Evolutionary conservation across 768 basidiomycete genomes (phyloP).

Genomic region (Trametes gibbosa): DNA sequence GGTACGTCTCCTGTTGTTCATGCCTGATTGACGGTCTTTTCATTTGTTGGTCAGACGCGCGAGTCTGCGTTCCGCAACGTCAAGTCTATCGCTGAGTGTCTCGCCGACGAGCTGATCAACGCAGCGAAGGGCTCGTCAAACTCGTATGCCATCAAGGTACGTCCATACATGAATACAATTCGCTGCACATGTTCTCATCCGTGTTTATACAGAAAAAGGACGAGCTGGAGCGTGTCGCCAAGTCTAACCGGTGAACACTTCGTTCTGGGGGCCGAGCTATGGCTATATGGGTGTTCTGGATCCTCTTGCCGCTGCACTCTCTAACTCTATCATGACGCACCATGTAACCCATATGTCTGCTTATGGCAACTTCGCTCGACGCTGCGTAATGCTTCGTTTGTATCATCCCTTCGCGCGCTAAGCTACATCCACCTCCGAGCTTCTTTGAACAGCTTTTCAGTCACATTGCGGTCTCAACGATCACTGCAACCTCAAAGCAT

Average conservation of each 20-base stretch:
- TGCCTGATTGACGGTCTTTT: neutral
- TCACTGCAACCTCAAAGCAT: no score
- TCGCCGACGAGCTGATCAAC: constrained; percentile 99
- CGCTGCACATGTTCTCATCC: constrained; percentile 4
- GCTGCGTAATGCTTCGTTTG: constrained; percentile 19
- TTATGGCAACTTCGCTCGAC: constrained; percentile 23
- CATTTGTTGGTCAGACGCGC: constrained; percentile 66
- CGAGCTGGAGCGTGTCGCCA: constrained; percentile 99
- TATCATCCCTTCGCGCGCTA: constrained; percentile 12
- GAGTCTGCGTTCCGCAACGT: constrained; percentile 99
- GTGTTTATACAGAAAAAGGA: constrained; percentile 80
- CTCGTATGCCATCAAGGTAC: constrained; percentile 99
- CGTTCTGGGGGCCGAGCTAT: constrained; percentile 18
- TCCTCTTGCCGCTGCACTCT: constrained; percentile 17
- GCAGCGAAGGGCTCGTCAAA: constrained; percentile 99
- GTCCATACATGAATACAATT: constrained; percentile 14
- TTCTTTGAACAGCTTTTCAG: no score
- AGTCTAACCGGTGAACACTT: constrained; percentile 92
- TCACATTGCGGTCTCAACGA: no score
- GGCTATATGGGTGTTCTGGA: constrained; percentile 29
- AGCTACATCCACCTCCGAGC: neutral
- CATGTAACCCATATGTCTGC: constrained; percentile 32
- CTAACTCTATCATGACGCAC: constrained; percentile 27
- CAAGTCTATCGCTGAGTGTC: constrained; percentile 98
- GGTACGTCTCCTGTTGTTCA: constrained; percentile 49